These are phyloP conservation scores for Pyrenophora graminea DNA, from an alignment of 2,329 filamentous ascomycete genomes.

Conservation along the genomic window DNA sequence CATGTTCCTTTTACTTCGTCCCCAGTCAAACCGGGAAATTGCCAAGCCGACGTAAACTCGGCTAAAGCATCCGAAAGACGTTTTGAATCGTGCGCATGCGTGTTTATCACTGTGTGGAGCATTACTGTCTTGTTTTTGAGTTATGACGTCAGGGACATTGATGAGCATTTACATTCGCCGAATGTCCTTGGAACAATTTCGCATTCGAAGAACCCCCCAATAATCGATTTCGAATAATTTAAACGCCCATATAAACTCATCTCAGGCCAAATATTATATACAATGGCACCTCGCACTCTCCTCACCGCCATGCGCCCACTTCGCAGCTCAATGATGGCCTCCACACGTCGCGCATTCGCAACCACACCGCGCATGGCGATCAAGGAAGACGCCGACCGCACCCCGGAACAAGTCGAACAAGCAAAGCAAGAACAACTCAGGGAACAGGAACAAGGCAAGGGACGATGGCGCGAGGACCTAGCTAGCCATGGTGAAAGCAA, in stretches of 20 bases:
- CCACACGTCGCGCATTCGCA: constrained; percentile 34
- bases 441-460: constrained; percentile 50
- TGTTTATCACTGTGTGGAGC: too few relatives aligned
- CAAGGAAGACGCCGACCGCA: constrained; percentile 49
- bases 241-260: not conserved
- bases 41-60: too few relatives aligned
- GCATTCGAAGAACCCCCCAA: too few relatives aligned
- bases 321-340: constrained; percentile 2
- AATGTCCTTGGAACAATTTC: too few relatives aligned
- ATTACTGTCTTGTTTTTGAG: too few relatives aligned
- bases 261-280: not conserved
- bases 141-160: too few relatives aligned
- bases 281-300: constrained; percentile 24
- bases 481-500: constrained; percentile 48
- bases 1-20: too few relatives aligned
- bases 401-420: constrained; percentile 48
- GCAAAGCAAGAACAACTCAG: constrained; percentile 52
- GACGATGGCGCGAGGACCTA: constrained; percentile 51
- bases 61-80: too few relatives aligned
- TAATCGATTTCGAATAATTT: too few relatives aligned
- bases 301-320: constrained; percentile 17
- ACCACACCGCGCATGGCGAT: constrained; percentile 38
- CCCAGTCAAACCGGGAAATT: too few relatives aligned
- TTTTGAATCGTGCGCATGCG: too few relatives aligned
- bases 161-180: too few relatives aligned